Conservation (phyloP, 2,329 filamentous ascomycete species). For the Aspergillus sclerotialis region DNA sequence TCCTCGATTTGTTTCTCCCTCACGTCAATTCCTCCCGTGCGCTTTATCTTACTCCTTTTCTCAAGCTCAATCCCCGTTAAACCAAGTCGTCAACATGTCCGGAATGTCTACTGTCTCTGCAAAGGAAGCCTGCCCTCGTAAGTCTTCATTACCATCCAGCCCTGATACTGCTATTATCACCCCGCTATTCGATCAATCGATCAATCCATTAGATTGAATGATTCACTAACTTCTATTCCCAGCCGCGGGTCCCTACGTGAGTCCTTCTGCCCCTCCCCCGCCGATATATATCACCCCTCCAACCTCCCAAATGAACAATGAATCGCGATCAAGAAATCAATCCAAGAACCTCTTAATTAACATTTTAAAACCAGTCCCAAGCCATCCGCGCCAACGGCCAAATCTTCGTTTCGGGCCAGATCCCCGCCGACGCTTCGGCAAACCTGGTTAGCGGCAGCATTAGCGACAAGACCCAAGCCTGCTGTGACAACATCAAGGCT, state of each 20-base stretch:
- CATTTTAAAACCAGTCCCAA: slow-evolving; percentile 34
- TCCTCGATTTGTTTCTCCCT: slow-evolving; percentile 3
- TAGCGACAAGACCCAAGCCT: slow-evolving; percentile 61
- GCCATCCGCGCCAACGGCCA: slow-evolving; percentile 62
- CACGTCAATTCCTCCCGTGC: slow-evolving; percentile 9
- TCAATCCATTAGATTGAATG: slow-evolving; percentile 1
- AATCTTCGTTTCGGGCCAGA: slow-evolving; percentile 68
- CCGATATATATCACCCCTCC: slow-evolving; percentile 3
- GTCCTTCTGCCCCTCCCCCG: slow-evolving; percentile 9
- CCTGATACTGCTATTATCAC: background rate
- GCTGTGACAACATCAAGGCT: slow-evolving; percentile 73
- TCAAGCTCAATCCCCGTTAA: slow-evolving; percentile 2
- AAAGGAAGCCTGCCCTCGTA: slow-evolving; percentile 41
- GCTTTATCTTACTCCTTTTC: slow-evolving; percentile 6
- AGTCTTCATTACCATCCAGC: slow-evolving; percentile 15
- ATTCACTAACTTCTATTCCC: slow-evolving; percentile 5
- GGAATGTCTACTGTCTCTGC: slow-evolving; percentile 33
- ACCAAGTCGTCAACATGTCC: slow-evolving; percentile 27
- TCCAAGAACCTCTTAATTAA: too few species aligned
- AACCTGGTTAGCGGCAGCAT: slow-evolving; percentile 59
- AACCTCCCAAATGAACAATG: slow-evolving; percentile 2
- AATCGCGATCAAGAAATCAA: too few species aligned
- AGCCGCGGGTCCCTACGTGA: slow-evolving; percentile 40
- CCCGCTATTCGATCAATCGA: too few species aligned
- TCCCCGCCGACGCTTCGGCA: slow-evolving; percentile 60